phyloP scores from a whole-genome alignment of 169 alveolate genomes.

The Plasmodium cynomolgi region DNA sequence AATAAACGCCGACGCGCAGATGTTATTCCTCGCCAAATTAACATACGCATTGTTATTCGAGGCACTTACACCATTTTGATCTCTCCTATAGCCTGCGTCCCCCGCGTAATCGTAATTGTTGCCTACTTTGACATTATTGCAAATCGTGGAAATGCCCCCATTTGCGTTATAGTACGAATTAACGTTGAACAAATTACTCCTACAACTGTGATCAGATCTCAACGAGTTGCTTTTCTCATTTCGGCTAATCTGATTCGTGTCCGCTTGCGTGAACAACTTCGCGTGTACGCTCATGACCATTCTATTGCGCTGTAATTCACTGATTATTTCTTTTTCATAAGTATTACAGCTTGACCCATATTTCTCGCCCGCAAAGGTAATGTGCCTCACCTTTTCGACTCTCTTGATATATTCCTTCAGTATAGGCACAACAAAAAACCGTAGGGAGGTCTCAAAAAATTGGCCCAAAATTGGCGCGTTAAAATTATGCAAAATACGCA shows the following conservation, averaged over 20 bases:
- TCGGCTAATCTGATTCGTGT: background rate
- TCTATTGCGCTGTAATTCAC: background rate
- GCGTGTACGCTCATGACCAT: conserved; percentile 13
- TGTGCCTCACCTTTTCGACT: background rate
- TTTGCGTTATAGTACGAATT: background rate
- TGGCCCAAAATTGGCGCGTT: background rate
- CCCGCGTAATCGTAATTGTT: background rate
- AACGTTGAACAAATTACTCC: background rate
- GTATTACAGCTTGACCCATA: background rate
- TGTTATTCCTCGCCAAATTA: background rate
- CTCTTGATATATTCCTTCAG: conserved; percentile 9
- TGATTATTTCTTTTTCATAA: background rate
- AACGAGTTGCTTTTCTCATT: background rate
- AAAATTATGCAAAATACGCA: conserved; percentile 7
- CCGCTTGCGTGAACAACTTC: background rate
- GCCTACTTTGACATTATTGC: background rate
- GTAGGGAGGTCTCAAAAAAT: conserved; percentile 21
- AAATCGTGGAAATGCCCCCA: background rate
- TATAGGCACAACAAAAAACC: conserved; percentile 29
- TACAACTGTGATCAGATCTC: background rate
- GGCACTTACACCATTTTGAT: background rate
- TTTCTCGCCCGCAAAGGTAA: background rate
- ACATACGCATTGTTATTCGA: background rate
- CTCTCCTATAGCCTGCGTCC: background rate
- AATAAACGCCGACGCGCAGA: background rate